Base-by-base conservation (phyloP, 2,329 filamentous ascomycete species). In the Sporothrix dimorphospora region DNA sequence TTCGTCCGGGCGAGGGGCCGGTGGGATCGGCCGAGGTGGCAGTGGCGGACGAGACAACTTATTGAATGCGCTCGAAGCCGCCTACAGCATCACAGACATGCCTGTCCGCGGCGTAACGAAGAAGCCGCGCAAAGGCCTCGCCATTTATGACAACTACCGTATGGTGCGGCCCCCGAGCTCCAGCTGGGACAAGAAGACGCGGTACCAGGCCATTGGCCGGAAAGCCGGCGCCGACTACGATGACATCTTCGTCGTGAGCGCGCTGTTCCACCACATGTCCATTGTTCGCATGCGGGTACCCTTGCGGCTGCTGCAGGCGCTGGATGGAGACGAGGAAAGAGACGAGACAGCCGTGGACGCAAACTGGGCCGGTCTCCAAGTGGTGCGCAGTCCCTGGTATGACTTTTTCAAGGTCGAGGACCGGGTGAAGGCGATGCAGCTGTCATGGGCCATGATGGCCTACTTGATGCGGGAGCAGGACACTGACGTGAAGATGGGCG, bases 71-170 rank as follows among this genome's bases (percentile, higher is more conserved):
- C 65, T 67, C 47, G 65, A 38, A 49, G 51, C 65, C 4, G 66
- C 65, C 45, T 67, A 34, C 24, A 51, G 45, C 21, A 30, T 69
- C 21, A 47, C 38, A 4, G 67, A 40, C 8, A 47, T 69, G 67
- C 67, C 67, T 11, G 59, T 61, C 16, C 40, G 55, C 9, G 47
- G 69, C 2, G 27, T 16, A 3, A 11, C 57, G 19, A 88, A 88
- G 78, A 87, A 85, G 74, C 79, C 84, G 49, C 85, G 87, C 73
- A 88, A 86, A 78, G 87, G 83, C 69, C 80, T 87, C 78, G 85
- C 83, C 73, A 84, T 90, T 63, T 91, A 90, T 77, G 89, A 91
- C 77, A 87, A 84, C 75, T 91, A 91, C 79, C 85, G 89, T 72
- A 89, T 88, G 83, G 82, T 91, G 59, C 83, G 87, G 1, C 86